These are phyloP conservation scores for Asclepias syriaca DNA, from an alignment of 257 asterid genomes.

Conservation along the genomic window DNA sequence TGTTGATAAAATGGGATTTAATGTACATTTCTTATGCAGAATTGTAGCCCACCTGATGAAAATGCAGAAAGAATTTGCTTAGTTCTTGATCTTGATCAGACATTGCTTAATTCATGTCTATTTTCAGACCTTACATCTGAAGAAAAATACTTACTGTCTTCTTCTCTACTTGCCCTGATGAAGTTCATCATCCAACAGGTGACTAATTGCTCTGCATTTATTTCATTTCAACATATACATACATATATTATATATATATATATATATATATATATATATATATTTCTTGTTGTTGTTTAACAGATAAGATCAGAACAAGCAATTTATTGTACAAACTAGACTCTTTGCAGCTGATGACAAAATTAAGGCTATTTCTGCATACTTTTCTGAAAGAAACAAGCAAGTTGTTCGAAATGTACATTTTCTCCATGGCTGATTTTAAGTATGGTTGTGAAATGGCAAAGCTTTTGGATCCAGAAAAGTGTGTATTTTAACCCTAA, in stretches of 20 bases:
- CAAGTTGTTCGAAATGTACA: constrained; percentile 71
- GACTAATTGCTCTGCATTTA: no score
- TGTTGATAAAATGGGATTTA: no score
- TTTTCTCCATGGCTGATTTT: constrained; percentile 92
- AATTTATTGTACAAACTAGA: constrained; percentile 45
- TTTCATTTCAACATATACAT: no score
- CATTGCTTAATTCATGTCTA: constrained; percentile 69
- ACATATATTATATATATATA: no score
- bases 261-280: neutral
- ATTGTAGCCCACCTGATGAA: no score
- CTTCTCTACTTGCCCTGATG: constrained; percentile 37
- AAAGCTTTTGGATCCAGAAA: constrained; percentile 66
- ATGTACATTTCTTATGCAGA: no score
- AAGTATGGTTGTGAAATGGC: constrained; percentile 88
- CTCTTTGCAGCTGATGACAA: constrained; percentile 79
- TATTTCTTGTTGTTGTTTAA: constrained; percentile 17
- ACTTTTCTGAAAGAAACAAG: constrained; percentile 66
- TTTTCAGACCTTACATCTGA: constrained; percentile 44
- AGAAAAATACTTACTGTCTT: no score
- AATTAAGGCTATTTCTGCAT: constrained; percentile 82
- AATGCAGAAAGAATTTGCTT: constrained; percentile 39
- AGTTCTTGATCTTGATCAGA: constrained; percentile 91
- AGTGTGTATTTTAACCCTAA: constrained; percentile 61
- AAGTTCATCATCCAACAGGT: constrained; percentile 39
- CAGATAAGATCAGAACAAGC: constrained; percentile 61